A percentile compares a stretch with the other conserved stretches of the same genome.
phyloP scores from a whole-genome alignment of 352 stramenopile genomes.

The Globisporangium middletonii region DNA sequence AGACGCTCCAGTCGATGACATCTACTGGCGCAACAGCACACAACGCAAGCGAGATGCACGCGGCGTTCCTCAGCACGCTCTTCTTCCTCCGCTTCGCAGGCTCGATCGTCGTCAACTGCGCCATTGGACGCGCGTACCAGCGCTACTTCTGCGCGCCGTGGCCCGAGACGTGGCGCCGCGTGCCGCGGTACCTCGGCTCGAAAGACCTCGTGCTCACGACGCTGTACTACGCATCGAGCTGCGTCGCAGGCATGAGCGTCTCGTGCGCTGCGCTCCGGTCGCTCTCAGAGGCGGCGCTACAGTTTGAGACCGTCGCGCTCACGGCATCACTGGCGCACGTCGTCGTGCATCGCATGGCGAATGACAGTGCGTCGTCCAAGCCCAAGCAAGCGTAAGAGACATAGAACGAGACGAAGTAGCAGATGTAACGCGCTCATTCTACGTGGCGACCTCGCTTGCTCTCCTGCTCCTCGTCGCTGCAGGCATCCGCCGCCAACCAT shows the following conservation, averaged over 20 bases:
- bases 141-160: constrained; percentile 38
- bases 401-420: too few relatives aligned
- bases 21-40: neutral
- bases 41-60: constrained; percentile 13
- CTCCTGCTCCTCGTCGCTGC: neutral
- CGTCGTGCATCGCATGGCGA: constrained; percentile 18
- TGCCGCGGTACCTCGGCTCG: constrained; percentile 54
- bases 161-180: constrained; percentile 35
- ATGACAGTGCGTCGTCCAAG: neutral
- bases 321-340: constrained; percentile 40
- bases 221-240: constrained; percentile 36
- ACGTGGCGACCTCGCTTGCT: neutral
- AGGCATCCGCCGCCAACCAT: neutral
- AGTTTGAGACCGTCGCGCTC: constrained; percentile 47
- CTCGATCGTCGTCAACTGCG: constrained; percentile 22
- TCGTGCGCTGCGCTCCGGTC: constrained; percentile 31
- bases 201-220: constrained; percentile 56
- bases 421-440: neutral
- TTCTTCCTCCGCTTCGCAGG: constrained; percentile 35
- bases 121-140: constrained; percentile 46
- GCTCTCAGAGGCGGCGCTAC: constrained; percentile 37
- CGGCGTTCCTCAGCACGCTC: constrained; percentile 39
- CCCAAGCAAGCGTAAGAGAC: neutral
- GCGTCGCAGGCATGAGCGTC: constrained; percentile 33
- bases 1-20: neutral